phyloP scores from a whole-genome alignment of 805 yeast genomes.

The Candida pseudofarinosa region DNA sequence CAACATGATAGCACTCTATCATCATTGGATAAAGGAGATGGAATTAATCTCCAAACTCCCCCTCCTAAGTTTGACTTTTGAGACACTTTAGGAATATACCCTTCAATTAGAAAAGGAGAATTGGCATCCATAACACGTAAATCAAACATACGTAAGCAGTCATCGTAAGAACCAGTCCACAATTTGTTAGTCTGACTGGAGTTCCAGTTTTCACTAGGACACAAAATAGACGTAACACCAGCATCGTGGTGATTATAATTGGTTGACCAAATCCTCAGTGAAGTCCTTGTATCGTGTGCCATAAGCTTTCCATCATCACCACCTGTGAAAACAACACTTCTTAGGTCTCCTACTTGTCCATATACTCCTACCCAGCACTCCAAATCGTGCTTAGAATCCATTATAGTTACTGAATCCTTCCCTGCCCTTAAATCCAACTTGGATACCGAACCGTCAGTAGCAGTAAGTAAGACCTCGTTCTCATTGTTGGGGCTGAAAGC shows the following conservation, averaged over 20 bases:
- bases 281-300: slow-evolving; percentile 61
- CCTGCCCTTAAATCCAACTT: slow-evolving; percentile 26
- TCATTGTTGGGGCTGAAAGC: slow-evolving; percentile 47
- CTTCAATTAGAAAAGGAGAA: slow-evolving; percentile 35
- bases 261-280: slow-evolving; percentile 37
- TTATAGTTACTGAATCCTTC: slow-evolving; percentile 12
- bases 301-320: slow-evolving; percentile 82
- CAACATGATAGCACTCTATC: slow-evolving; percentile 72
- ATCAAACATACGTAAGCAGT: slow-evolving; percentile 65
- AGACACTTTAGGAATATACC: slow-evolving; percentile 48
- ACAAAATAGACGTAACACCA: slow-evolving; percentile 81
- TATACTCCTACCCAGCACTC: slow-evolving; percentile 90
- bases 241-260: slow-evolving; percentile 71
- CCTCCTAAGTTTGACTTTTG: slow-evolving; percentile 65
- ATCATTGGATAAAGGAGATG: slow-evolving; percentile 42
- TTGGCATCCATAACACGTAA: slow-evolving; percentile 48
- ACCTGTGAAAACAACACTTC: slow-evolving; percentile 69
- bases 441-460: slow-evolving; percentile 63
- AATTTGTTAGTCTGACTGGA: slow-evolving; percentile 41
- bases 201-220: slow-evolving; percentile 42
- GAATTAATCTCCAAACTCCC: slow-evolving; percentile 91
- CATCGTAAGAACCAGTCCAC: slow-evolving; percentile 94
- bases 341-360: slow-evolving; percentile 51
- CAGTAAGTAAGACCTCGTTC: slow-evolving; percentile 47
- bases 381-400: slow-evolving; percentile 51